Evolutionary conservation across 2,329 filamentous ascomycete genomes (phyloP).

Genomic region (Colletotrichum cordylinicola): DNA sequence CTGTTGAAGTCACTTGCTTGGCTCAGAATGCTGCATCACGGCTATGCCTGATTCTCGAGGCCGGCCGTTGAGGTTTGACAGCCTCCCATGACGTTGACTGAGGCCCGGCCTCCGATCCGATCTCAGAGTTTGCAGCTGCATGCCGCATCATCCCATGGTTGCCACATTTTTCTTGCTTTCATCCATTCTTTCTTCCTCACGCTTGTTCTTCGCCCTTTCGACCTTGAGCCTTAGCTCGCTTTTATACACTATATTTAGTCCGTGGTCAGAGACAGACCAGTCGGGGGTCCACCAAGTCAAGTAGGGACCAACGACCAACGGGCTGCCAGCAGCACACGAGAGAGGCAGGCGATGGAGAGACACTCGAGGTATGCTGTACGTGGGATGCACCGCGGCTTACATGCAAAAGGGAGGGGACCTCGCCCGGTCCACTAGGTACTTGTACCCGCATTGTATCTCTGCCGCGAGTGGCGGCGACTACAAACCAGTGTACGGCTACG

Average conservation of each 20-base stretch:
- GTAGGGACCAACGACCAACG: neutral
- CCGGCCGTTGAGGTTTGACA: neutral
- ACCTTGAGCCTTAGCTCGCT: neutral
- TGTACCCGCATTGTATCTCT: neutral
- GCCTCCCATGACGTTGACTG: neutral
- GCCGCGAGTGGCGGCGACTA: neutral
- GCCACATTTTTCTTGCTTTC: neutral
- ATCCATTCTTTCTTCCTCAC: neutral
- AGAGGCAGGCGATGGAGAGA: slow-evolving; percentile 3
- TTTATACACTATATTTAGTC: slow-evolving; percentile 18
- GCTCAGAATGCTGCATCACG: neutral
- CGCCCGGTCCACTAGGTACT: neutral
- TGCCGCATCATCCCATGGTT: neutral
- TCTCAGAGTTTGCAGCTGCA: neutral
- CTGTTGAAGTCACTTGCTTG: neutral
- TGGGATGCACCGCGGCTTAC: slow-evolving; percentile 10
- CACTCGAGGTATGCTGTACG: slow-evolving; percentile 13
- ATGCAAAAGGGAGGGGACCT: neutral
- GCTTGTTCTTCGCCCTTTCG: neutral
- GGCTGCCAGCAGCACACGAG: neutral
- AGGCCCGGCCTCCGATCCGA: neutral
- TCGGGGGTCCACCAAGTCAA: neutral
- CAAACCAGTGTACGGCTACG: neutral
- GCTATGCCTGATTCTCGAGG: neutral
- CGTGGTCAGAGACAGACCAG: neutral